Conservation (phyloP, 2,329 filamentous ascomycete species). For the Clonostachys sp. region DNA sequence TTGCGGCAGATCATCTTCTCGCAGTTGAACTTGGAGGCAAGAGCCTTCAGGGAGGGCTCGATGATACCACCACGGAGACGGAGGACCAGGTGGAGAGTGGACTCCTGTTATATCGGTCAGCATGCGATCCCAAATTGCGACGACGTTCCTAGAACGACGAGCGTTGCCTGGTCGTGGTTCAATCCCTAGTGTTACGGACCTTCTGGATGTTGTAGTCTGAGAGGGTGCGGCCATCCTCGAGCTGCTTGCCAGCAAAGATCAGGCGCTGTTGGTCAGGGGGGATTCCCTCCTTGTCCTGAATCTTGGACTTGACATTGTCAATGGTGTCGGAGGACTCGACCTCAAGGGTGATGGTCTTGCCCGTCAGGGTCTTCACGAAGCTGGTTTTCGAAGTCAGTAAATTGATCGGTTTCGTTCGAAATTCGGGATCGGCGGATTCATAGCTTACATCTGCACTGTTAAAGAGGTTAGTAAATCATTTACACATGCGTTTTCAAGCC, state of each 20-base stretch:
- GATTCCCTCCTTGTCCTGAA: conserved; percentile 99
- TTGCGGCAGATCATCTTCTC: conserved; percentile 99
- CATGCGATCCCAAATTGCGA: neutral
- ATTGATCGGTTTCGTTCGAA: conserved; percentile 8
- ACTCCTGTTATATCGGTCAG: conserved; percentile 62
- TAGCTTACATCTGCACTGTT: conserved; percentile 84
- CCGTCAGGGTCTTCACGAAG: conserved; percentile 99
- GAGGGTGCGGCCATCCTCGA: conserved; percentile 95
- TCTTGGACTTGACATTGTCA: conserved; percentile 99
- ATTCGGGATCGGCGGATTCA: neutral
- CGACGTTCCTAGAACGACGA: neutral
- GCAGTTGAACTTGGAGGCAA: conserved; percentile 99
- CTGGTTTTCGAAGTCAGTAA: conserved; percentile 42
- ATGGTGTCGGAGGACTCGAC: conserved; percentile 98
- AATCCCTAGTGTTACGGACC: conserved; percentile 46
- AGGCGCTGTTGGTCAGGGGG: conserved; percentile 97
- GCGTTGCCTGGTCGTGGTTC: neutral
- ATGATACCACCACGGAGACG: conserved; percentile 99
- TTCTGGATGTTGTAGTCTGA: conserved; percentile 99
- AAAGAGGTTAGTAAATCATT: conserved; percentile 39
- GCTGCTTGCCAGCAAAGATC: conserved; percentile 99
- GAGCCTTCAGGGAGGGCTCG: conserved; percentile 96
- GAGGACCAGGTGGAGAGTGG: conserved; percentile 96
- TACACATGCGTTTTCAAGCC: conserved; percentile 1
- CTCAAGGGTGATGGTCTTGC: conserved; percentile 99